These are phyloP conservation scores for Helenozyma baotianmanensis DNA, from an alignment of 805 yeast species.

Conservation along the genomic window DNA sequence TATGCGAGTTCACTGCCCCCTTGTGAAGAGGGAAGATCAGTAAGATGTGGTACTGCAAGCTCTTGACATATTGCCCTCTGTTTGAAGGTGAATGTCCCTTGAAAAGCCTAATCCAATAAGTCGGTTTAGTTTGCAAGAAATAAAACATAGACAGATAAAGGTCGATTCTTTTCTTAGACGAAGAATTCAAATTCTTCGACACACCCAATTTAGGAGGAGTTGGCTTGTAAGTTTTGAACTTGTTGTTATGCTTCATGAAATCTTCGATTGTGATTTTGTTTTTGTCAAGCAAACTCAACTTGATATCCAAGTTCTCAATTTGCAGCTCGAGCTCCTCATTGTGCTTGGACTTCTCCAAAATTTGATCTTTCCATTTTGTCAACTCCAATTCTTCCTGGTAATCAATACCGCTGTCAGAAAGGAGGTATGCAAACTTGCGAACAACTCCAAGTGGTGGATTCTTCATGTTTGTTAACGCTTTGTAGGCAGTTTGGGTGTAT, in stretches of 20 bases:
- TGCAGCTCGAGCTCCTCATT: conserved; percentile 71
- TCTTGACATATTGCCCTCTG: conserved; percentile 11
- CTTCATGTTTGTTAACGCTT: conserved; percentile 58
- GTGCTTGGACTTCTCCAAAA: conserved; percentile 62
- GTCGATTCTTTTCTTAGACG: conserved; percentile 52
- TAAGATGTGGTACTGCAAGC: conserved; percentile 20
- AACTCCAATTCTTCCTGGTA: conserved; percentile 70
- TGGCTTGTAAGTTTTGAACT: conserved; percentile 23
- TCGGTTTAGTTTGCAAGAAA: conserved; percentile 77
- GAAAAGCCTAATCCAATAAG: conserved; percentile 59
- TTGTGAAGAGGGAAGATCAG: conserved; percentile 31
- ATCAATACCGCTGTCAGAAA: conserved; percentile 70
- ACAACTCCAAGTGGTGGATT: conserved; percentile 80
- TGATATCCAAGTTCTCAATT: conserved; percentile 72
- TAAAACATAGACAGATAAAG: conserved; percentile 75
- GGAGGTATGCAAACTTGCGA: conserved; percentile 66
- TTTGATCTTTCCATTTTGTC: conserved; percentile 61
- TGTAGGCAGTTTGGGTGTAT: conserved; percentile 68
- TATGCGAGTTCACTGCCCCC: conserved; percentile 28
- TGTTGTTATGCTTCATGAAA: conserved; percentile 43
- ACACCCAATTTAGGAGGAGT: conserved; percentile 11
- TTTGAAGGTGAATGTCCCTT: conserved; percentile 22
- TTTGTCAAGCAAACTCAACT: conserved; percentile 70
- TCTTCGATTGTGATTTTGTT: conserved; percentile 79
- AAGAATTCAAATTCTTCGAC: conserved; percentile 29